These are phyloP conservation scores for Cyathus striatus DNA, from an alignment of 768 basidiomycete genomes.

Conservation along the genomic window DNA sequence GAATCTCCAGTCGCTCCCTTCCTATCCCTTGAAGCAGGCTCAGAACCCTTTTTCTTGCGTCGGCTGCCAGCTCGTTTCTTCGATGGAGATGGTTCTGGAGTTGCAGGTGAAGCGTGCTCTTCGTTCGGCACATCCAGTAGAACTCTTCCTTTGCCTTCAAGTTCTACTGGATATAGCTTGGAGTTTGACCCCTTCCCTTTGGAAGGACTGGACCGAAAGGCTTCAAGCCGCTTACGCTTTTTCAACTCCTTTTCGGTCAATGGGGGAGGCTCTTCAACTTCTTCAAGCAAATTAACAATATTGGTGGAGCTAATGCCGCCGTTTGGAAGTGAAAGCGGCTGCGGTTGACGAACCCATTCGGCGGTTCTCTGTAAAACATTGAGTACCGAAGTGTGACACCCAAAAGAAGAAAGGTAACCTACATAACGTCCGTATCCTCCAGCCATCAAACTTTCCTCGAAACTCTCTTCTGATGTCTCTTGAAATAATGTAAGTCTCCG, in stretches of 20 bases:
- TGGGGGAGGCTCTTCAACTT: slow-evolving; percentile 30
- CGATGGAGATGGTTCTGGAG: slow-evolving; percentile 23
- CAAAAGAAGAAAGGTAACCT: slow-evolving; percentile 18
- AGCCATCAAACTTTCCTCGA: slow-evolving; percentile 80
- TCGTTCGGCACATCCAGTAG: slow-evolving; percentile 53
- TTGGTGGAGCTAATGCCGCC: slow-evolving; percentile 36
- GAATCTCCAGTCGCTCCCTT: slow-evolving; percentile 20
- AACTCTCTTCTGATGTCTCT: slow-evolving; percentile 79
- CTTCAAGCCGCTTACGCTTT: slow-evolving; percentile 64
- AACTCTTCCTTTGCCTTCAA: slow-evolving; percentile 69
- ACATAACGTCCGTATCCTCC: slow-evolving; percentile 78
- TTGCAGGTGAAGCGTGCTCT: slow-evolving; percentile 19
- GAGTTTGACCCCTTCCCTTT: slow-evolving; percentile 23
- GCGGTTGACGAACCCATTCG: slow-evolving; percentile 56
- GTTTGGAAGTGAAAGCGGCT: slow-evolving; percentile 38
- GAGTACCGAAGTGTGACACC: slow-evolving; percentile 7
- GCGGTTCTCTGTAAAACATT: slow-evolving; percentile 39
- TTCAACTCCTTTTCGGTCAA: slow-evolving; percentile 57
- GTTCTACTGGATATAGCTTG: slow-evolving; percentile 54
- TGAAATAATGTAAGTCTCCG: slow-evolving; percentile 72
- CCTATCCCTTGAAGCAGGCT: slow-evolving; percentile 23
- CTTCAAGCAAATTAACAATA: slow-evolving; percentile 34
- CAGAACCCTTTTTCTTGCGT: slow-evolving; percentile 47
- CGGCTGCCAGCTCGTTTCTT: slow-evolving; percentile 35
- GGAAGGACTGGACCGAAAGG: slow-evolving; percentile 47